These are phyloP conservation scores for Penicillium sp. DNA, from an alignment of 2,329 filamentous ascomycete genomes.

Conservation along the genomic window DNA sequence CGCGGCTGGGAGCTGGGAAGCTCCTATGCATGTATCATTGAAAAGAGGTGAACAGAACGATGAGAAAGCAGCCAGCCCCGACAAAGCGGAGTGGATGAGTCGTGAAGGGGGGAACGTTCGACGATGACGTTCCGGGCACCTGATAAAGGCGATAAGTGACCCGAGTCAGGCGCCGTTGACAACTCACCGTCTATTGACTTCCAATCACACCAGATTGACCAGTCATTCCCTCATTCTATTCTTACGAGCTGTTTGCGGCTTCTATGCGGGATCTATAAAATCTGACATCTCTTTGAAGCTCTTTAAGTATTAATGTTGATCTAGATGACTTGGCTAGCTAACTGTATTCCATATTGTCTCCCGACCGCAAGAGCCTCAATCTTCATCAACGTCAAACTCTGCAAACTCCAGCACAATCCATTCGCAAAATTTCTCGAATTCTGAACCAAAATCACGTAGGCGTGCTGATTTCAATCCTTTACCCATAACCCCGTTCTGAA, in stretches of 20 bases:
- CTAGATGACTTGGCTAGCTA: background rate
- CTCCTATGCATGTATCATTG: slow-evolving; percentile 34
- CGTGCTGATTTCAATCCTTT: slow-evolving; percentile 68
- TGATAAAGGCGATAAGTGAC: slow-evolving; percentile 27
- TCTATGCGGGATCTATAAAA: too few relatives aligned
- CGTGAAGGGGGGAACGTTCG: slow-evolving; percentile 15
- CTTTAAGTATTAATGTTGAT: background rate
- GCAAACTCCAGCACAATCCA: slow-evolving; percentile 83
- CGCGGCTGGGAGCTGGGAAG: slow-evolving; percentile 31
- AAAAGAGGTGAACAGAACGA: slow-evolving; percentile 20
- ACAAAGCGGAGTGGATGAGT: slow-evolving; percentile 6
- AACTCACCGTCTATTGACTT: slow-evolving; percentile 8
- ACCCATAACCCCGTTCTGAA: slow-evolving; percentile 74
- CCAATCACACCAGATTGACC: background rate
- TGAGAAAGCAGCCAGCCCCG: slow-evolving; percentile 8
- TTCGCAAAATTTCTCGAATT: slow-evolving; percentile 88
- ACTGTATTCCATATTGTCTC: background rate
- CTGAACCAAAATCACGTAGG: slow-evolving; percentile 74
- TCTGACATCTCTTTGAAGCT: too few relatives aligned
- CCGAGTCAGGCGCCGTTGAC: slow-evolving; percentile 22
- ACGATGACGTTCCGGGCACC: slow-evolving; percentile 34
- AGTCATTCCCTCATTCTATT: background rate
- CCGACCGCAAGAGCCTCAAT: slow-evolving; percentile 17
- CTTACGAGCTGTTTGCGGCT: background rate
- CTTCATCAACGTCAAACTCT: slow-evolving; percentile 48